Evolutionary conservation across 2,329 filamentous ascomycete genomes (phyloP), one percentile per base, ranked within the genome.

Genomic region (Gyromitra esculenta): DNA sequence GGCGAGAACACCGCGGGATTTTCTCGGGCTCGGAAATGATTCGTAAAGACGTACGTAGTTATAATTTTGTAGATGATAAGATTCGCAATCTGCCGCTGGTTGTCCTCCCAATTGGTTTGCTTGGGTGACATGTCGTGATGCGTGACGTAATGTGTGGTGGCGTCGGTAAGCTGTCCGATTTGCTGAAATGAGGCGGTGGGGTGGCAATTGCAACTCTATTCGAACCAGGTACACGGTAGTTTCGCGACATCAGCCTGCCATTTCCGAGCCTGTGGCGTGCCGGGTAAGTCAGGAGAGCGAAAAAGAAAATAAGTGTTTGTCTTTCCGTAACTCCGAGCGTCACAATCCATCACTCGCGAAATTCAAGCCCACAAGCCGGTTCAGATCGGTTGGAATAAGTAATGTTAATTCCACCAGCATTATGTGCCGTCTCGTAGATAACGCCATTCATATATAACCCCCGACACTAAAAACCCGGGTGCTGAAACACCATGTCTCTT

Each of bases 91-190:
- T 41, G 56, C 25, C 41, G 37, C 43, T 41, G n/a, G n/a, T 13
- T 35, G n/a, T 35, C 25, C 52, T 35, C 13, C 11, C 56, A 41
- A 37, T 48, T 37, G 35, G 18, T 52, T 39, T 31, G 25, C 39
- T 39, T 56, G 57, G 57, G 39, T 59, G 67, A 62, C 39, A 52
- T 50, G 50, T n/a, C 11, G 39, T 45, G 50, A 45, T 45, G 50
- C 57, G 35, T 18, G 48, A 62, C 31, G 60, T 31, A 39, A 35
- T 31, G 18, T 18, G 52, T 18, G 11, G 48, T 69, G 65, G 50
- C 64, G 35, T 15, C 31, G 54, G 62, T 64, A 64, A 65, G 74
- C 31, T 78, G 77, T 73, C 77, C 43, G 74, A 77, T 39, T 62
- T 69, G n/a, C 39, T 56, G 8, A 56, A 13, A 35, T 59, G 59